These are phyloP conservation scores for Austroboletus olivaceoglutinosus DNA, from an alignment of 1,284 basidiomycete species.

Conservation along the genomic window DNA sequence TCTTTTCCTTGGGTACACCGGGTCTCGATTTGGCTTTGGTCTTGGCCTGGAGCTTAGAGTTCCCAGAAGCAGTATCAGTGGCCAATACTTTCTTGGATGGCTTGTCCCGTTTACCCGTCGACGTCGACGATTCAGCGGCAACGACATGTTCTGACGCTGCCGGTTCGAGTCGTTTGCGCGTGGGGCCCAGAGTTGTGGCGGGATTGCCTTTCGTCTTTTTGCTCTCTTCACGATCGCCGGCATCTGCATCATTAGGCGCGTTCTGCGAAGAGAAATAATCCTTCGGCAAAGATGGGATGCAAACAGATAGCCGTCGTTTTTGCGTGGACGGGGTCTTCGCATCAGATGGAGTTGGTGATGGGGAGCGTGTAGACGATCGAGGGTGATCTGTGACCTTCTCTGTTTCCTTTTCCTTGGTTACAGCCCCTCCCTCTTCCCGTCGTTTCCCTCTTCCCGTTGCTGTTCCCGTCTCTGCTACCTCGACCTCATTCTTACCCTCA, in stretches of 20 bases:
- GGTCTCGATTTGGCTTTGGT: constrained; percentile 6
- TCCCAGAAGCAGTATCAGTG: background rate
- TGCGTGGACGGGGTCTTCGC: constrained; percentile 1
- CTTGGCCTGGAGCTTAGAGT: background rate
- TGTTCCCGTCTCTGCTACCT: background rate
- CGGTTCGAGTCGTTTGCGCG: constrained; percentile 4
- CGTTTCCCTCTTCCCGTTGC: background rate
- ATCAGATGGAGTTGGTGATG: constrained; percentile 3
- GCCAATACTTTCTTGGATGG: constrained; percentile 9
- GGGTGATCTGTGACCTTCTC: background rate
- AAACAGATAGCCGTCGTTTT: constrained; percentile 29
- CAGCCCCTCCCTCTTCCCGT: no score
- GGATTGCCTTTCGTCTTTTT: background rate
- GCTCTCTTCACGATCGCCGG: background rate
- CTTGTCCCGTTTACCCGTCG: constrained; percentile 18
- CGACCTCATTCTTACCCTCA: constrained; percentile 5
- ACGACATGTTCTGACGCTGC: constrained; percentile 12
- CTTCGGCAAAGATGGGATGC: constrained; percentile 25
- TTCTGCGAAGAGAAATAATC: constrained; percentile 29
- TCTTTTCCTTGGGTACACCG: background rate
- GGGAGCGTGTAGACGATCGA: constrained; percentile 12
- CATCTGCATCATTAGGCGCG: background rate
- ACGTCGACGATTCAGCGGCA: constrained; percentile 21
- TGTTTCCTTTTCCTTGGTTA: background rate
- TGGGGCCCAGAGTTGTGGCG: background rate